A percentile compares a stretch with the other conserved stretches of the same genome.
phyloP scores from a whole-genome alignment of 129 eudicot species.

The Scalesia atractyloides region DNA sequence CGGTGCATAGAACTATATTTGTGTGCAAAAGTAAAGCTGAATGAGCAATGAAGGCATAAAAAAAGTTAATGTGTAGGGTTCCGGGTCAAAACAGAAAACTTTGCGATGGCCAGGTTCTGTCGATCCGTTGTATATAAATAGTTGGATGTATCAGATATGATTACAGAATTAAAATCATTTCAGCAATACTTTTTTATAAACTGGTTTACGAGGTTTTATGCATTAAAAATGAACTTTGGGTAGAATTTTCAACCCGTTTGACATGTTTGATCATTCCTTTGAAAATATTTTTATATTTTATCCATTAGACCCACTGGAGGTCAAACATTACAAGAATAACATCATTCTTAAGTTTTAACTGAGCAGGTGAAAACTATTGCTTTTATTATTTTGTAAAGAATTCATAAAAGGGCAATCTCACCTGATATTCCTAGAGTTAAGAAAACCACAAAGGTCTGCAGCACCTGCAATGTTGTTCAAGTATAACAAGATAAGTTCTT shows the following conservation, averaged over 20 bases:
- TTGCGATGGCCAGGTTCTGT: neutral
- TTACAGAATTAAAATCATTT: neutral
- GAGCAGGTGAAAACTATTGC: neutral
- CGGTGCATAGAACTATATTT: neutral
- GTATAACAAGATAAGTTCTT: neutral
- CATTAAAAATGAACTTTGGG: neutral
- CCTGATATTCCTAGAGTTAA: conserved; percentile 75
- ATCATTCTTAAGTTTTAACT: neutral
- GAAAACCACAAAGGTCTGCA: conserved; percentile 70
- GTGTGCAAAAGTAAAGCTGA: neutral
- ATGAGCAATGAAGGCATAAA: neutral
- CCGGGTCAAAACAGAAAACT: neutral
- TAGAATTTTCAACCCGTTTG: neutral
- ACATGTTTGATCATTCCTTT: neutral
- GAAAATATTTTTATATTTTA: neutral
- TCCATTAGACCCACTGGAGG: neutral
- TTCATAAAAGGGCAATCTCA: conserved; percentile 16
- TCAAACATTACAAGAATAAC: neutral
- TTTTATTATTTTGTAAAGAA: conserved; percentile 1
- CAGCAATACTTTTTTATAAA: neutral
- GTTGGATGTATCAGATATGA: neutral
- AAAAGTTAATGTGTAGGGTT: neutral
- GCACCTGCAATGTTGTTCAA: conserved; percentile 69
- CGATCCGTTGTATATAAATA: neutral
- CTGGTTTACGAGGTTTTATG: neutral